Base-by-base conservation (phyloP, 208 protist genomes). In the Wallacemonas sp. region DNA sequence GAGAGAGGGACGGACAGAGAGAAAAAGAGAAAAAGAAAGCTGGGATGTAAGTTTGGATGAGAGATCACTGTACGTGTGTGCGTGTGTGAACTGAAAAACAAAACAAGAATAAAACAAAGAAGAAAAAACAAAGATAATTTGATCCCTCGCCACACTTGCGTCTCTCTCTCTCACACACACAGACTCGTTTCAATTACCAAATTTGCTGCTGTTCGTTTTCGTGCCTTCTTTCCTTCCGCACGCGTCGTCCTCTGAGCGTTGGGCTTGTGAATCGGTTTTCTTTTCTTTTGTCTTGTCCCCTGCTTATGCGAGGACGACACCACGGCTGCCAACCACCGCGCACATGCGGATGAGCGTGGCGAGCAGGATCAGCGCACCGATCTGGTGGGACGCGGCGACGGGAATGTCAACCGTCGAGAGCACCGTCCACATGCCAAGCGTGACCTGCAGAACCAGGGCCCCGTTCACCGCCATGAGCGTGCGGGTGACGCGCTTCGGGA, bases 391-490 rank as follows among this genome's bases (percentile, higher is more conserved):
- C 17, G 87, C 87, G 2, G 92, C 97, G 8, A 98, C 61, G 2
- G 90, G 87, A 19, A 92, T 87, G 43, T 96, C 90, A 17, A 98
- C 96, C 57, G 88, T 83, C 17, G 85, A 97, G 58, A 97, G 71
- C 21, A 99, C 76, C 1, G 97, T 98, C 72, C 94, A 81, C 39
- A 98, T 93, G 57, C 97, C 97, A 1, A 99, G 76, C 5, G 57
- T 52, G 0, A 98, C 84, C 81, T 98, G 93, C 23, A 82, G 24
- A 16, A 89, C 41, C 46, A 92, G 73, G 19, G 78, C 66, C 16
- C 62, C 65, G 65, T 95, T 92, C 32, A 94, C 87, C 33, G 47
- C 49, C 57, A 80, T 78, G 29, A 96, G 54, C 27, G 77, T 81
- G 33, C 76, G 70, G 27, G 69, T 44, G 8, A 93, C 76, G 12